Evolutionary conservation across 2,329 filamentous ascomycete genomes (phyloP).

Genomic region (Coniochaeta sp.): DNA sequence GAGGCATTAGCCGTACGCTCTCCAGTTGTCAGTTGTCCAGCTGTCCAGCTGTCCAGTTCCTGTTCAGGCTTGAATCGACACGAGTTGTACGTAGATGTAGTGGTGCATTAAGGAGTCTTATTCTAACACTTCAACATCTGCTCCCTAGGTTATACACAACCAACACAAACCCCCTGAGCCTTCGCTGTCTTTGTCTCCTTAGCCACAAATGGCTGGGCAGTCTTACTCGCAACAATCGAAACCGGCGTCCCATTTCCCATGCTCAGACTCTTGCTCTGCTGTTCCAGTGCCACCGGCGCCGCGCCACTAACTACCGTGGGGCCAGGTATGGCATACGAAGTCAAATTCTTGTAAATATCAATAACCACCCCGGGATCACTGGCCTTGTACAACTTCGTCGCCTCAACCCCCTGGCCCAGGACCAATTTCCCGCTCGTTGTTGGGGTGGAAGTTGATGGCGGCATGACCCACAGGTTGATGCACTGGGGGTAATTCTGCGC

Average conservation of each 20-base stretch:
- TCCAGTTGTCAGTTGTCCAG: too few species aligned
- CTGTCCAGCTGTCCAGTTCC: too few species aligned
- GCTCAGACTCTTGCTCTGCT: slow-evolving; percentile 12
- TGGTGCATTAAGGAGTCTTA: too few species aligned
- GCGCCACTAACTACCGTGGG: slow-evolving; percentile 18
- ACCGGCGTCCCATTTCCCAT: slow-evolving; percentile 18
- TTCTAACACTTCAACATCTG: too few species aligned
- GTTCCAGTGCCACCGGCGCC: slow-evolving; percentile 14
- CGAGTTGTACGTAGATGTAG: too few species aligned
- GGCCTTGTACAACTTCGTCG: slow-evolving; percentile 16
- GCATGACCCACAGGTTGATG: slow-evolving; percentile 20
- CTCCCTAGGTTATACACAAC: background rate
- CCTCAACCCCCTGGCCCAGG: slow-evolving; percentile 10
- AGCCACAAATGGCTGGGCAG: slow-evolving; percentile 16
- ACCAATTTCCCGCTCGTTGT: background rate
- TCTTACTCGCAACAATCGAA: slow-evolving; percentile 13
- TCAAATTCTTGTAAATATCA: slow-evolving; percentile 14
- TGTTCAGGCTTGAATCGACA: too few species aligned
- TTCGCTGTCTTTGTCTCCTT: background rate
- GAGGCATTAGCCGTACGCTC: too few species aligned
- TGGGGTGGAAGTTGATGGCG: background rate
- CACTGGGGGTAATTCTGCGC: slow-evolving; percentile 25
- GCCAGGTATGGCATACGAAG: slow-evolving; percentile 18
- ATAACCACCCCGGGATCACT: slow-evolving; percentile 17
- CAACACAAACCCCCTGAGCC: background rate